Base-by-base conservation (phyloP, 352 stramenopile species). In the Globisporangium uncinulatum region DNA sequence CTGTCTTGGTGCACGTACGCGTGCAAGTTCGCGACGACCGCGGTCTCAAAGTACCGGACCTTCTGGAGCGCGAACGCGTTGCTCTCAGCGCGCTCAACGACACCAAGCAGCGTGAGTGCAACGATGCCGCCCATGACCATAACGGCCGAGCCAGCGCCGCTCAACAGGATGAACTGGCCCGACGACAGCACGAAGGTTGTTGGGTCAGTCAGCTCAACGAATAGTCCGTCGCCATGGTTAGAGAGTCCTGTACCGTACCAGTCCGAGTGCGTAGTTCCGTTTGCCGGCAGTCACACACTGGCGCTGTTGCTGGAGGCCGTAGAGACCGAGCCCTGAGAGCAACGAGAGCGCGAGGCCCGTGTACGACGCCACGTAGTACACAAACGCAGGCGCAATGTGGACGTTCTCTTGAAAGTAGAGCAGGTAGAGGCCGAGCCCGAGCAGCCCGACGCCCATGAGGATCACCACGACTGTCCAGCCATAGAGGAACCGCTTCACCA, bases 371-470 rank as follows among this genome's bases (percentile, higher is more conserved):
- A 88, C 45, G 56, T 73, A 75, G 52, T 84, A 86, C 31, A 74
- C 71, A 0, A 83, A 59, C 3, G 61, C 61, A 6, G 79, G 75
- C 4, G 75, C 67, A 20, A 89, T 69, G 29, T 73, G 66, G 1
- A 74, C 77, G 32, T 82, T 80, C 7, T 79, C 66, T 54, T 87
- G 72, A 48, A 86, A 81, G 56, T 78, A 88, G 20, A 85, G 60
- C 15, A 82, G 59, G 31, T 86, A 89, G 32, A 88, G 41, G 0
- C 81, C 77, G n/a, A 86, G 62, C 7, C 59, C 79, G 5, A 83
- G 54, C 29, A 86, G 48, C 1, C 71, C 51, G 13, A 89, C 24
- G 0, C 75, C 75, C 11, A 85, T 69, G 13, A 84, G 49, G 43
- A 76, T 83, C 19, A 80, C 68, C 31, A 83, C 42, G 20, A 84